phyloP scores from a whole-genome alignment of 2,329 filamentous ascomycete genomes.

The Claviceps maximensis region DNA sequence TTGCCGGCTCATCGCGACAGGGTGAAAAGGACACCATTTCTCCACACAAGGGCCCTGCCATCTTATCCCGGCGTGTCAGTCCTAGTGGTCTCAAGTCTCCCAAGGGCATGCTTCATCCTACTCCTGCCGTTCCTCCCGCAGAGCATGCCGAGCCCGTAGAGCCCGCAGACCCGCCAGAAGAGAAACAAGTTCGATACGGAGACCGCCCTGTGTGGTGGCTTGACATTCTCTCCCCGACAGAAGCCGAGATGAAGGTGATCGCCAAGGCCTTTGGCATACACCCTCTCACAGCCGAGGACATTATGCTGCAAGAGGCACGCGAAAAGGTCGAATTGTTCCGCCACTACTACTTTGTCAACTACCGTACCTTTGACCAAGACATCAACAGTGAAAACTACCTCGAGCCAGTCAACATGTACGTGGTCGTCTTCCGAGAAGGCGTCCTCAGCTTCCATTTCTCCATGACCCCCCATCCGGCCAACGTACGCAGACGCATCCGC shows the following conservation, averaged over 20 bases:
- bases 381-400: constrained; percentile 78
- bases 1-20: constrained; percentile 18
- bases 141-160: constrained; percentile 10
- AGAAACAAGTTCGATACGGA: constrained; percentile 47
- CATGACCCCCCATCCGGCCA: constrained; percentile 90
- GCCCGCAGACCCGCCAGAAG: neutral
- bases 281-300: constrained; percentile 88
- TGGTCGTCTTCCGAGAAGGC: constrained; percentile 91
- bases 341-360: constrained; percentile 98
- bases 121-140: constrained; percentile 1
- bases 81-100: constrained; percentile 29
- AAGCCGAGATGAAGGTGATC: constrained; percentile 89
- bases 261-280: constrained; percentile 92
- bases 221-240: constrained; percentile 80
- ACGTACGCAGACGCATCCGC: constrained; percentile 83
- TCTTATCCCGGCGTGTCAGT: constrained; percentile 33
- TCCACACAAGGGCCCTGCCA: constrained; percentile 17
- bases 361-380: constrained; percentile 95
- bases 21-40: constrained; percentile 15
- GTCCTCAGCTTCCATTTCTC: constrained; percentile 95
- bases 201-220: constrained; percentile 94
- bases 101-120: constrained; percentile 11
- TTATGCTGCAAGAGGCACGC: constrained; percentile 91
- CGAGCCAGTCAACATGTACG: constrained; percentile 94
- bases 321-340: constrained; percentile 97